Evolutionary conservation across 2,329 filamentous ascomycete genomes (phyloP).

Genomic region (Sclerotinia sclerotiorum): DNA sequence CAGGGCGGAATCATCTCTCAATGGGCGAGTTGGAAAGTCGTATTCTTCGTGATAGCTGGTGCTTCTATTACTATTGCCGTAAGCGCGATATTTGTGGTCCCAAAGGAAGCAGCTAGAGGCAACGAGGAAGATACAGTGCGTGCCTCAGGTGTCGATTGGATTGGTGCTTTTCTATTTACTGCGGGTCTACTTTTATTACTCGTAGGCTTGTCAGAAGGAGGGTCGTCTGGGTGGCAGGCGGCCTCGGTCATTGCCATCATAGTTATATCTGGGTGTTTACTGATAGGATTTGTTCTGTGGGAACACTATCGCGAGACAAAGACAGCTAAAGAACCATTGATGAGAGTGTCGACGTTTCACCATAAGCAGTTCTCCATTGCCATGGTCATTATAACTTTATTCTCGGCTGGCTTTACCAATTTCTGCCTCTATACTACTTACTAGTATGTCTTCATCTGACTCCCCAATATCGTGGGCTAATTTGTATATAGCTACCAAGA

Average conservation of each 20-base stretch:
- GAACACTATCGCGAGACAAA: slow-evolving; percentile 51
- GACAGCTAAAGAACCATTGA: slow-evolving; percentile 55
- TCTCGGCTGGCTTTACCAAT: slow-evolving; percentile 68
- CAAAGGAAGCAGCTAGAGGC: slow-evolving; percentile 45
- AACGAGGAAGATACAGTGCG: slow-evolving; percentile 21
- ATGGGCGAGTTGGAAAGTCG: slow-evolving; percentile 64
- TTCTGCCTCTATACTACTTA: slow-evolving; percentile 68
- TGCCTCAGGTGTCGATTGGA: slow-evolving; percentile 60
- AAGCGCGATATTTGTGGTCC: slow-evolving; percentile 60
- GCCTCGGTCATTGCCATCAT: slow-evolving; percentile 61
- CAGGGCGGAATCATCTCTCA: slow-evolving; percentile 61
- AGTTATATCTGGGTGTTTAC: slow-evolving; percentile 55
- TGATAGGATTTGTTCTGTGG: slow-evolving; percentile 28
- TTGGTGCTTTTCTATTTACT: slow-evolving; percentile 64
- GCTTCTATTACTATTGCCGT: slow-evolving; percentile 57
- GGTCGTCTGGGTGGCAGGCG: slow-evolving; percentile 65
- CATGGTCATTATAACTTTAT: slow-evolving; percentile 64
- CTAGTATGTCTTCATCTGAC: slow-evolving; percentile 40
- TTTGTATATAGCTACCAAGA: slow-evolving; percentile 55
- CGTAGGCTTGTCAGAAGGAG: slow-evolving; percentile 68
- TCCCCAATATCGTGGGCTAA: not conserved
- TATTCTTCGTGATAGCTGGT: slow-evolving; percentile 64
- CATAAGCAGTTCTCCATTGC: slow-evolving; percentile 60
- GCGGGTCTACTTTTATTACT: slow-evolving; percentile 60
- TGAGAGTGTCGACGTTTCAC: slow-evolving; percentile 65